Evolutionary conservation across 2,329 filamentous ascomycete species (phyloP).

Genomic region (Alternaria tenuissima): DNA sequence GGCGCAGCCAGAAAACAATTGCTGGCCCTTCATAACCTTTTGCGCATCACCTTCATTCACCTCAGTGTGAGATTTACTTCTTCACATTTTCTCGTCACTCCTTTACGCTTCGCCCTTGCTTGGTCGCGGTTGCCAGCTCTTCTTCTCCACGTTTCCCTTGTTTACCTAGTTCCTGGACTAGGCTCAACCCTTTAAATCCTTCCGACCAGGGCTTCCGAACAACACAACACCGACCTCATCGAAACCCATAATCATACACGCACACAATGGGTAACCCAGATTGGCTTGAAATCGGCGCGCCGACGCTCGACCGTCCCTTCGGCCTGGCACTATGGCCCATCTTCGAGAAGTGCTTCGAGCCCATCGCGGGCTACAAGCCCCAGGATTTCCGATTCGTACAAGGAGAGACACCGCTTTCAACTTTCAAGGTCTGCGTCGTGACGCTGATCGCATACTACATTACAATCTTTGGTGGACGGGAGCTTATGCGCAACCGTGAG

Average conservation of each 20-base stretch:
- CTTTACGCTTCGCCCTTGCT: conserved; percentile 27
- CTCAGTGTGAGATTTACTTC: conserved; percentile 31
- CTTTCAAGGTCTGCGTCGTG: conserved; percentile 79
- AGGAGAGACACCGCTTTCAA: conserved; percentile 88
- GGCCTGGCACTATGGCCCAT: conserved; percentile 92
- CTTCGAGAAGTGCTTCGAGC: conserved; percentile 86
- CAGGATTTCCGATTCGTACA: conserved; percentile 85
- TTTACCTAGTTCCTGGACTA: conserved; percentile 21
- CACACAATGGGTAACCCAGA: conserved; percentile 58
- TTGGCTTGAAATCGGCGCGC: conserved; percentile 66
- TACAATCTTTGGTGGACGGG: conserved; percentile 90
- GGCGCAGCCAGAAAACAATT: conserved; percentile 37
- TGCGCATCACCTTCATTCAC: conserved; percentile 14
- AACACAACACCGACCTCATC: conserved; percentile 6
- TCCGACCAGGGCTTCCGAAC: conserved; percentile 10
- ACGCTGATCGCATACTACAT: conserved; percentile 90
- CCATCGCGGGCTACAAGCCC: conserved; percentile 79
- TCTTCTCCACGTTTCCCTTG: conserved; percentile 21
- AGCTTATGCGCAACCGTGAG: conserved; percentile 86
- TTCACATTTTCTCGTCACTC: conserved; percentile 45
- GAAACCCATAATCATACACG: conserved; percentile 15
- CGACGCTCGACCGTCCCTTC: conserved; percentile 90
- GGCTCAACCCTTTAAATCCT: conserved; percentile 18
- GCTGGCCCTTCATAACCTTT: conserved; percentile 34
- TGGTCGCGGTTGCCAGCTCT: conserved; percentile 35